Conservation (phyloP, 75 land plant species). For the Isoetes taiwanensis region DNA sequence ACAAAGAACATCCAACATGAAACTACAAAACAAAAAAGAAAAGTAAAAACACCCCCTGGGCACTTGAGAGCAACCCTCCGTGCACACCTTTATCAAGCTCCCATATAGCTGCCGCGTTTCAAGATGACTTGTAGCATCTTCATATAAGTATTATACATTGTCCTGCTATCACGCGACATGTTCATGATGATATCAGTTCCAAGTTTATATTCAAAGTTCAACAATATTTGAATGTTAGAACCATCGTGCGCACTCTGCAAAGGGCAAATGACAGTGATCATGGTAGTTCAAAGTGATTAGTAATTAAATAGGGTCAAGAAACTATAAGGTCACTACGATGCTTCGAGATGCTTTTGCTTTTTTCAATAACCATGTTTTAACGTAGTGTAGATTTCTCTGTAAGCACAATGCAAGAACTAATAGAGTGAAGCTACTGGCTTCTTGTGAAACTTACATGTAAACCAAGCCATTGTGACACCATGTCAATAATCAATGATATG, state of each 20-base stretch:
- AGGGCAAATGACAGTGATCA: background rate
- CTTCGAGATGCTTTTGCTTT: too few species aligned
- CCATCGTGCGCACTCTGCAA: constrained; percentile 83
- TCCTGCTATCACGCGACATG: constrained; percentile 56
- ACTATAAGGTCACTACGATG: too few species aligned
- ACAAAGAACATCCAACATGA: too few species aligned
- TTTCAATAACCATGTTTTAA: too few species aligned
- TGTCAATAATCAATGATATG: constrained; percentile 89
- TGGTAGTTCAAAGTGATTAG: too few species aligned
- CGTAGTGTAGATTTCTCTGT: too few species aligned
- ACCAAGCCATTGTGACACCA: constrained; percentile 98
- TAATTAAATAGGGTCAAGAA: too few species aligned
- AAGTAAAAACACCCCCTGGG: too few species aligned
- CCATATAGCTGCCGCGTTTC: constrained; percentile 96
- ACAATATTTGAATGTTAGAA: constrained; percentile 59
- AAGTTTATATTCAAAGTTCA: constrained; percentile 55
- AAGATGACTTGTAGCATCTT: constrained; percentile 83
- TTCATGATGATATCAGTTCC: constrained; percentile 61
- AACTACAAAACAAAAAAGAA: too few species aligned
- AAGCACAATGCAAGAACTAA: background rate
- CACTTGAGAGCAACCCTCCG: too few species aligned
- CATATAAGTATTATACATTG: constrained; percentile 82
- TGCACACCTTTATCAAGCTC: constrained; percentile 83
- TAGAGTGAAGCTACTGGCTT: constrained; percentile 62
- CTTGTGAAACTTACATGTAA: constrained; percentile 79